phyloP scores from a whole-genome alignment of 192 early-diverging fungal species.

The Coemansia sp. region DNA sequence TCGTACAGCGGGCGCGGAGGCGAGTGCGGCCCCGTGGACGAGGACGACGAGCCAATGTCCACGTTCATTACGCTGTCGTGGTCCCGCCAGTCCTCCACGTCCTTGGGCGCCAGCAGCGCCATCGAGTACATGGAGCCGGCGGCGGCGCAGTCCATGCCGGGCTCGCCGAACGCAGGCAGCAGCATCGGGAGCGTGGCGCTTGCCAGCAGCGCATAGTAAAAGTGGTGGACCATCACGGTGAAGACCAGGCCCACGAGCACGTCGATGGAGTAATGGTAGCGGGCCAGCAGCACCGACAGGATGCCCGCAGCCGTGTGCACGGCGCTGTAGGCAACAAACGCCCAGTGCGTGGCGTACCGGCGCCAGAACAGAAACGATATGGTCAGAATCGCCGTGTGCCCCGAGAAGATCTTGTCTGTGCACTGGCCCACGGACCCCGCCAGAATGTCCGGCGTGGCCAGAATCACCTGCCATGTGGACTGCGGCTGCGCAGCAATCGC shows the following conservation, averaged over 20 bases:
- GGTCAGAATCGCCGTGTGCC: conserved; percentile 59
- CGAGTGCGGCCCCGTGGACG: no score
- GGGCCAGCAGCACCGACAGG: conserved; percentile 54
- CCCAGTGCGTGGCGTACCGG: conserved; percentile 52
- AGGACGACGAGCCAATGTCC: conserved; percentile 6
- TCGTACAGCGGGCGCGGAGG: conserved; percentile 1
- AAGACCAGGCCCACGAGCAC: conserved; percentile 58
- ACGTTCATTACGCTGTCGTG: conserved; percentile 35
- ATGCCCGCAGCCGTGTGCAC: conserved; percentile 46
- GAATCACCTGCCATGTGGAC: conserved; percentile 46
- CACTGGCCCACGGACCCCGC: conserved; percentile 55
- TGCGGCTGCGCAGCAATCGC: conserved; percentile 37
- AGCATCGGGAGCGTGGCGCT: conserved; percentile 19
- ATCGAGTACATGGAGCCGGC: conserved; percentile 10
- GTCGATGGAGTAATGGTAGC: conserved; percentile 63
- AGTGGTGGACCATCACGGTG: conserved; percentile 55
- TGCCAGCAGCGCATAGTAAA: conserved; percentile 56
- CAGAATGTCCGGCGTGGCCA: conserved; percentile 48
- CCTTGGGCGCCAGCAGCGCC: conserved; percentile 17
- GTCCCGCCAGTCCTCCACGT: conserved; percentile 21
- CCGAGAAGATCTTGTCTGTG: conserved; percentile 65
- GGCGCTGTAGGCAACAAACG: conserved; percentile 39
- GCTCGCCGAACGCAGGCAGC: not conserved
- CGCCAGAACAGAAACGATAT: conserved; percentile 58
- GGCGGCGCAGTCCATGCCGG: not conserved